These are phyloP conservation scores for Pholiota molesta DNA, from an alignment of 768 basidiomycete species.

Conservation along the genomic window DNA sequence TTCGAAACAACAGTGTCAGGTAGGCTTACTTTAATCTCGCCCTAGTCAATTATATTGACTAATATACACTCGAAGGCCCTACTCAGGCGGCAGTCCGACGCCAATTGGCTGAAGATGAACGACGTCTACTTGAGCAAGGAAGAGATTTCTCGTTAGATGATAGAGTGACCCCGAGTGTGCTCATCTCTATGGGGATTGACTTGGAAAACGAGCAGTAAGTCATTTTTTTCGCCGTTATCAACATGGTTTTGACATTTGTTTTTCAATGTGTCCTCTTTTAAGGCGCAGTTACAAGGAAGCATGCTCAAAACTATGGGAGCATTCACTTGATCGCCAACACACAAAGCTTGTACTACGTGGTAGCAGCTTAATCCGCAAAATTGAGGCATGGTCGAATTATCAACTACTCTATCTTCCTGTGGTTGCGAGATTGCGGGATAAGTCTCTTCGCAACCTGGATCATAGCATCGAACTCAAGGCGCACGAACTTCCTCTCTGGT, in stretches of 20 bases:
- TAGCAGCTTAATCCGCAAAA: not conserved
- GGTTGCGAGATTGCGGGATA: not conserved
- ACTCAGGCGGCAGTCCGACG: not conserved
- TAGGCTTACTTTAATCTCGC: not conserved
- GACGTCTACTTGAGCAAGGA: not conserved
- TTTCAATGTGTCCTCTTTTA: too few relatives aligned
- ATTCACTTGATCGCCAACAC: not conserved
- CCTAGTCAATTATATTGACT: not conserved
- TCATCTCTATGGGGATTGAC: not conserved
- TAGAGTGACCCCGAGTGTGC: not conserved
- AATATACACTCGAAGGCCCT: not conserved
- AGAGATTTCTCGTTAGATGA: not conserved
- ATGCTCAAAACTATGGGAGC: not conserved
- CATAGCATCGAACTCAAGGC: not conserved
- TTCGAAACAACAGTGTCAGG: not conserved
- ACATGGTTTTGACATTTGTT: too few relatives aligned
- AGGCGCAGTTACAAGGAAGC: not conserved
- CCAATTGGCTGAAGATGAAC: not conserved
- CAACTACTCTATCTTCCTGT: not conserved
- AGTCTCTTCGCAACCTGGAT: not conserved
- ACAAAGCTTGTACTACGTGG: not conserved
- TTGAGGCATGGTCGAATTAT: not conserved
- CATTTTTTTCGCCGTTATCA: not conserved
- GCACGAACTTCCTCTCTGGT: not conserved
- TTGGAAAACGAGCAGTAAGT: conserved; percentile 1